Conservation (phyloP, 257 asterid species). For the Solanum sejunctum region DNA sequence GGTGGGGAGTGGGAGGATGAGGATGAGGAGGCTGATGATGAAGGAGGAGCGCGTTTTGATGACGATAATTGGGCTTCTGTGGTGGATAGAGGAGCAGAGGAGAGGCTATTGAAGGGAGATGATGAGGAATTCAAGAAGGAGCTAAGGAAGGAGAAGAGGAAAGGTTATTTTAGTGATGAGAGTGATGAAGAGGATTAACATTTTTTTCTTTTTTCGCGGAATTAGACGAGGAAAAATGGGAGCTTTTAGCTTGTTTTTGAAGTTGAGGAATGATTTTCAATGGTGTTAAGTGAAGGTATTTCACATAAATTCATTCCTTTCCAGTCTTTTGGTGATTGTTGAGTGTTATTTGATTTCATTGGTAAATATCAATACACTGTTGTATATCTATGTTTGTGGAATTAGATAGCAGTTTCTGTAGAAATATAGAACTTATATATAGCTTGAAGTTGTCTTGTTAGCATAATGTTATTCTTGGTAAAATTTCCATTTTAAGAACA, state of each 20-base stretch:
- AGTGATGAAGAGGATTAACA: slow-evolving; percentile 72
- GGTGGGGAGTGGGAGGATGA: slow-evolving; percentile 26
- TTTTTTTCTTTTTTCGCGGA: neutral
- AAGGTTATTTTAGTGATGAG: slow-evolving; percentile 90
- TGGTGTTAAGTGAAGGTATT: neutral
- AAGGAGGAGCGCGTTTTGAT: slow-evolving; percentile 32
- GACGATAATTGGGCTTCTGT: slow-evolving; percentile 91
- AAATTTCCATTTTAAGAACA: neutral
- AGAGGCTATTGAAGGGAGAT: slow-evolving; percentile 41
- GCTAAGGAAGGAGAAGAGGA: slow-evolving; percentile 52
- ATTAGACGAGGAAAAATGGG: neutral
- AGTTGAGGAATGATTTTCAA: neutral
- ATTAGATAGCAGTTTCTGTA: neutral
- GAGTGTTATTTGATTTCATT: neutral
- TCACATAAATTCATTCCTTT: neutral
- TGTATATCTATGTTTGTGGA: neutral
- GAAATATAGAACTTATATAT: neutral
- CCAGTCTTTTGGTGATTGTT: neutral
- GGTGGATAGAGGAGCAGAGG: slow-evolving; percentile 63
- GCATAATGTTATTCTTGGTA: neutral
- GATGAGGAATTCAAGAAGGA: slow-evolving; percentile 18
- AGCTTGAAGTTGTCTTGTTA: neutral
- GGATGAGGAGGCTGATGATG: slow-evolving; percentile 45
- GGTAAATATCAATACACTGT: neutral
- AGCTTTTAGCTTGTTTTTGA: neutral